These are phyloP conservation scores for Taphrina communis DNA, from an alignment of 1,139 yeast genomes.

Conservation along the genomic window DNA sequence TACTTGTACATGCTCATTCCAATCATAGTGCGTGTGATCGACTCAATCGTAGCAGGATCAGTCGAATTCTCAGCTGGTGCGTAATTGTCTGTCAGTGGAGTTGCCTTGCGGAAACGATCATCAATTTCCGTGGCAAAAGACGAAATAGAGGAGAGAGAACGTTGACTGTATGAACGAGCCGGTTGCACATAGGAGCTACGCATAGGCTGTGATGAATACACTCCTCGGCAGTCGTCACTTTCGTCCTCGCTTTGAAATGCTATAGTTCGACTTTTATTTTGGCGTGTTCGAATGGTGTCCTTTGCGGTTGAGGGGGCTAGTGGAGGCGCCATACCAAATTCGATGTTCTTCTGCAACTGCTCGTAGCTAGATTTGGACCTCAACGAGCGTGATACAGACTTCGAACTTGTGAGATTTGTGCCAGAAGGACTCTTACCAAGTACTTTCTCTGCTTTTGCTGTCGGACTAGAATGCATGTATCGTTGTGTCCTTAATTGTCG, in stretches of 20 bases:
- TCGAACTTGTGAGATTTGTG: constrained; percentile 19
- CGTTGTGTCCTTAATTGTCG: constrained; percentile 17
- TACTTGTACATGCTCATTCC: constrained; percentile 91
- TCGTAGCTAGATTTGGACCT: constrained; percentile 12
- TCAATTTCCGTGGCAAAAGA: constrained; percentile 37
- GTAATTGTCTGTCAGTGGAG: neutral
- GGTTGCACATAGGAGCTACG: constrained; percentile 6
- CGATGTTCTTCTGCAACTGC: constrained; percentile 1
- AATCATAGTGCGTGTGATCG: constrained; percentile 87
- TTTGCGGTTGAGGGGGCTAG: constrained; percentile 45
- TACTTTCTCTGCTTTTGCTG: constrained; percentile 32
- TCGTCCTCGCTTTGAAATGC: neutral
- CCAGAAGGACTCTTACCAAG: constrained; percentile 23
- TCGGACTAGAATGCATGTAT: constrained; percentile 13
- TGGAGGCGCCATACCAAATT: constrained; percentile 37
- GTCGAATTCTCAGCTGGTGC: constrained; percentile 15
- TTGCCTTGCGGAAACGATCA: constrained; percentile 1
- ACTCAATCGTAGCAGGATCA: constrained; percentile 66
- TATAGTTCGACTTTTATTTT: neutral
- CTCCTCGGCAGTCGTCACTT: neutral
- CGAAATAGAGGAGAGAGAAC: constrained; percentile 29
- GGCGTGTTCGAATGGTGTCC: constrained; percentile 26
- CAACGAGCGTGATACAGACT: constrained; percentile 23
- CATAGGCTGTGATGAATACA: neutral
- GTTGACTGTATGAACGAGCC: constrained; percentile 26